These are phyloP conservation scores for Leccinum incarnatum DNA, from an alignment of 768 basidiomycete genomes.

Conservation along the genomic window DNA sequence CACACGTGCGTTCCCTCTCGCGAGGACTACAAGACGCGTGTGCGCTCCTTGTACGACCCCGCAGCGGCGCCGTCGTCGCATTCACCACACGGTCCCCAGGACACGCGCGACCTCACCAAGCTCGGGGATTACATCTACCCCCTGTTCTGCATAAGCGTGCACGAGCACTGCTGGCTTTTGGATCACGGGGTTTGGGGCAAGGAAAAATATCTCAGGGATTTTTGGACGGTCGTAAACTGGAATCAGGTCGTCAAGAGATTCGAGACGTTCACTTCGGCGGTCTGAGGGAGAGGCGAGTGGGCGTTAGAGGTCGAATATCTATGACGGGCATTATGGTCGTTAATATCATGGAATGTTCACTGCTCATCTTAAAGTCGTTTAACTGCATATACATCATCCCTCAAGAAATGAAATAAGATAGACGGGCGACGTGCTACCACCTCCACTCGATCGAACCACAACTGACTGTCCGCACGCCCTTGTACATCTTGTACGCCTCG, in stretches of 20 bases:
- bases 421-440: constrained; percentile 19
- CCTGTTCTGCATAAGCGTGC: constrained; percentile 72
- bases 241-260: constrained; percentile 43
- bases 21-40: constrained; percentile 5
- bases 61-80: not conserved
- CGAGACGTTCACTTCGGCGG: constrained; percentile 18
- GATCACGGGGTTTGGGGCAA: constrained; percentile 91
- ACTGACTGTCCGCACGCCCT: constrained; percentile 71
- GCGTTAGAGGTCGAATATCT: constrained; percentile 6
- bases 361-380: constrained; percentile 18
- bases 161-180: constrained; percentile 88
- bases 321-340: constrained; percentile 5
- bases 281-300: constrained; percentile 6
- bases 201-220: constrained; percentile 78
- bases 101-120: constrained; percentile 24
- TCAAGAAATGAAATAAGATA: not conserved
- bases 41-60: constrained; percentile 31
- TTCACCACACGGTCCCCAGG: constrained; percentile 8
- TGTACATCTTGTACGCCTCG: constrained; percentile 87
- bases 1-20: constrained; percentile 21
- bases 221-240: constrained; percentile 87
- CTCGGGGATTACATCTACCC: constrained; percentile 65
- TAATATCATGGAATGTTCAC: constrained; percentile 10
- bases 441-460: constrained; percentile 33
- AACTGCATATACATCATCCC: constrained; percentile 9